Percentiles rank a stretch among this genome's conserved stretches.
phyloP scores from a whole-genome alignment of 192 early-diverging fungal genomes.

The Podila horticola region DNA sequence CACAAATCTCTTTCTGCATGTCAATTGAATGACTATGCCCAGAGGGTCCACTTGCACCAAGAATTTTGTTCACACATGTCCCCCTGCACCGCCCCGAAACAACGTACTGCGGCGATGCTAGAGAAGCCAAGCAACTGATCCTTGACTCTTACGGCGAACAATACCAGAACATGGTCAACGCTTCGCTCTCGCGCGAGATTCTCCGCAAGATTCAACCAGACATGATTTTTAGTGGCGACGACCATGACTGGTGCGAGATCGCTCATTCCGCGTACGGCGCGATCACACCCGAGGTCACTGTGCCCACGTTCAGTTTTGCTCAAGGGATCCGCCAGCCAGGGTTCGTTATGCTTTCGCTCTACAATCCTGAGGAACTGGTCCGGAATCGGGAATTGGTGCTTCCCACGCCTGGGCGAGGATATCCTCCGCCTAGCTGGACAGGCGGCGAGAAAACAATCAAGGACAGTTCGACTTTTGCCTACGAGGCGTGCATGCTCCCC shows the following conservation, averaged over 20 bases:
- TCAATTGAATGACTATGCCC: background rate
- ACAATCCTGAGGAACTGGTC: constrained; percentile 18
- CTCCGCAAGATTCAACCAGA: constrained; percentile 68
- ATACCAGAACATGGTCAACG: constrained; percentile 86
- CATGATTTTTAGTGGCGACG: constrained; percentile 89
- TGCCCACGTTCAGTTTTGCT: constrained; percentile 75
- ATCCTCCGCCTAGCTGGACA: no score
- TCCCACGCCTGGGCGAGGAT: constrained; percentile 8
- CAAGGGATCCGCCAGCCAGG: constrained; percentile 70
- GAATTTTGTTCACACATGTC: constrained; percentile 88
- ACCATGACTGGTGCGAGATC: constrained; percentile 91
- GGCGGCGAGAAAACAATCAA: constrained; percentile 46
- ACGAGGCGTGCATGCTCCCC: constrained; percentile 69
- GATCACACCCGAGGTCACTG: constrained; percentile 53
- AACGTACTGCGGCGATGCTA: constrained; percentile 75
- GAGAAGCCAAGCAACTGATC: constrained; percentile 61
- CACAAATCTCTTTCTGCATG: background rate
- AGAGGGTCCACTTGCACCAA: constrained; percentile 45
- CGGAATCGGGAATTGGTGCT: constrained; percentile 54
- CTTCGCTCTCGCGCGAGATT: constrained; percentile 66
- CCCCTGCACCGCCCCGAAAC: constrained; percentile 79
- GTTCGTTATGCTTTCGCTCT: constrained; percentile 51
- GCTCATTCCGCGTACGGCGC: constrained; percentile 43
- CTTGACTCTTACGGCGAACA: constrained; percentile 80
- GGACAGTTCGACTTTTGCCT: background rate